Base-by-base conservation (phyloP, 768 basidiomycete species). In the Agrocybe pediades region DNA sequence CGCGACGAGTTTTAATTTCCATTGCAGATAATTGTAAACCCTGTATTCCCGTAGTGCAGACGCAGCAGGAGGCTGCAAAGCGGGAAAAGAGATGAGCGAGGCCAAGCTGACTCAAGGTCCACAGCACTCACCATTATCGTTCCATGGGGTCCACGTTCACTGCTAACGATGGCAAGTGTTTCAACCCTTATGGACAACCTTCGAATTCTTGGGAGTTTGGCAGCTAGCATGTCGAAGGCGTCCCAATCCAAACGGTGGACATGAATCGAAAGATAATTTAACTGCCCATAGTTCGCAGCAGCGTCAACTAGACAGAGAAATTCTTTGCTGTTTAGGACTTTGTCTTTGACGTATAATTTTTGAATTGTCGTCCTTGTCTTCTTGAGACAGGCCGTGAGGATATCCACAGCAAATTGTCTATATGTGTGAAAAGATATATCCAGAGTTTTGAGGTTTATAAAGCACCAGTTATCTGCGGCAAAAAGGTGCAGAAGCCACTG, bases 341-440 rank as follows among this genome's bases (percentile, higher is more conserved):
- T 72, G 52, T 78, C 76, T 27, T 74, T 65, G 17, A 81, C 68
- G 7, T 62, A 66, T 1, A 81, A 61, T 0, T 57, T 60, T 9
- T 58, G 65, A 20, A 81, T 59, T 1, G 72, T 72, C 0, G 63
- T 44, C 1, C 68, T 60, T 1, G 73, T 70, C 1, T 70, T 65
- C 5, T 65, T 43, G 19, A 76, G 66, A 47, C 68, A 69, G 6
- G 56, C 56, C 3, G 72, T 46, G 9, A 78, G 62, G 3, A 71
- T 62, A 19, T 73, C 61, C 25, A 76, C 70, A 0, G 77, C 76
- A 33, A 42, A 57, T 11, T 49, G 47, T 27, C 63, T 63, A 36
- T 62, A 64, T 3, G 77, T 75, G 1, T 78, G 78, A 56, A 76
- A 80, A n/a, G n/a, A n/a, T 26, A 81, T 63, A 19, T 76, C 71